phyloP scores from a whole-genome alignment of 2,329 filamentous ascomycete genomes.

The Bipolaris bicolor region DNA sequence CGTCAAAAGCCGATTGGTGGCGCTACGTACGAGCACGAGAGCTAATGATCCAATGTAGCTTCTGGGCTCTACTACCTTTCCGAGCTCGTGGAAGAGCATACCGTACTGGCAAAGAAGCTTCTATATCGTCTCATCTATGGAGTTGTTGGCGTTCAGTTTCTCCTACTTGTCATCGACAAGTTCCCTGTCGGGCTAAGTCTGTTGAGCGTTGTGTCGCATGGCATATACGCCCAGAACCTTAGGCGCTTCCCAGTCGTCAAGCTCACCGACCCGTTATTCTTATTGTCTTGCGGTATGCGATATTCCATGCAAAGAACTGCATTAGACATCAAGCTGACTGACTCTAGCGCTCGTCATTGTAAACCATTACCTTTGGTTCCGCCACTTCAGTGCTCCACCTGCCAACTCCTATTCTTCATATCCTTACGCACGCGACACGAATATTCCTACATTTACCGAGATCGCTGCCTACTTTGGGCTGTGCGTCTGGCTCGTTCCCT shows the following conservation, averaged over 20 bases:
- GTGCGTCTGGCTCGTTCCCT: slow-evolving; percentile 95
- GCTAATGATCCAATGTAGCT: slow-evolving; percentile 57
- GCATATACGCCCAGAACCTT: slow-evolving; percentile 89
- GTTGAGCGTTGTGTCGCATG: slow-evolving; percentile 79
- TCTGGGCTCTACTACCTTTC: slow-evolving; percentile 99
- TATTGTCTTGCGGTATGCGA: slow-evolving; percentile 76
- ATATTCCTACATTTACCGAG: slow-evolving; percentile 84
- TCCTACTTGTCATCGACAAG: slow-evolving; percentile 81
- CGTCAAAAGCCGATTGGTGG: slow-evolving; percentile 1
- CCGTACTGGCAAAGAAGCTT: slow-evolving; percentile 87
- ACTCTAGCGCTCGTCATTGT: slow-evolving; percentile 74
- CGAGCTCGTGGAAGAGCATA: slow-evolving; percentile 97
- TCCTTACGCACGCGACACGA: slow-evolving; percentile 66
- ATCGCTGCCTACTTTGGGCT: slow-evolving; percentile 96
- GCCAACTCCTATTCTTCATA: slow-evolving; percentile 61
- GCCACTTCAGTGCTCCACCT: slow-evolving; percentile 75
- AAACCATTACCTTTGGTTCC: slow-evolving; percentile 97
- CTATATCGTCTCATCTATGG: slow-evolving; percentile 83
- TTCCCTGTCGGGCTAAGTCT: slow-evolving; percentile 78
- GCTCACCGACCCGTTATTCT: slow-evolving; percentile 83
- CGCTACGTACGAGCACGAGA: background rate
- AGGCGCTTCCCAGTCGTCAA: slow-evolving; percentile 77
- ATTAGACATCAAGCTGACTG: slow-evolving; percentile 9
- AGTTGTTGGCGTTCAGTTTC: slow-evolving; percentile 74
- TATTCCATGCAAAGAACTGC: background rate